Evolutionary conservation across 2,329 filamentous ascomycete species (phyloP), one percentile per base, ranked within the genome.

Genomic region (Monilinia vaccinii-corymbosi): DNA sequence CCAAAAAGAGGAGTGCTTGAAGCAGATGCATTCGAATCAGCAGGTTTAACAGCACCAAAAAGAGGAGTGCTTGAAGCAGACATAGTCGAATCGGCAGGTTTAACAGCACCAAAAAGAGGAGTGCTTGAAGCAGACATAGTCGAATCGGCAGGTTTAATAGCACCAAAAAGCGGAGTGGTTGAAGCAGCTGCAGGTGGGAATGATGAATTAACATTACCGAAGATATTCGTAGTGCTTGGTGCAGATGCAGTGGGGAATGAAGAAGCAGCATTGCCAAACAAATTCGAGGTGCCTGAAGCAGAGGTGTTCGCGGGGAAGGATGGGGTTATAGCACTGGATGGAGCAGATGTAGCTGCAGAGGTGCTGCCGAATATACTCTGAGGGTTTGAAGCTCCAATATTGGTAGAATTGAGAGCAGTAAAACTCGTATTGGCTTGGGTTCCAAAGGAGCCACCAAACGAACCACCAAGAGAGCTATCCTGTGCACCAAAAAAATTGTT

Each of bases 171-270:
- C n/a, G 47, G 38, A 23, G 46, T 52, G 46, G 4, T 42, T 25
- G 46, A 42, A 44, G 56, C 25, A 58, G 46, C 25, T 16, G 47
- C 47, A 53, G 57, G 38, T 46, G 57, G 57, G 23, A 59, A 47
- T 21, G 57, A 59, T 31, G 57, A 51, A 44, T 46, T 60, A 14
- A 48, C 31, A 40, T 38, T 58, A n/a, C 62, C 60, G 51, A 64
- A 63, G 9, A 62, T 34, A 44, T 45, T 58, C 18, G 47, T 51
- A 44, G 51, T 60, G 31, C 38, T 62, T 48, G 58, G 42, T 36
- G 61, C 58, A 21, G 55, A 44, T 25, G 51, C 42, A 44, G 56
- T 40, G 11, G 46, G 58, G 28, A 51, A 52, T 25, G 51, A 56
- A 48, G 56, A 38, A 21, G 46, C 48, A 28, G 47, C 28, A 28